Conservation (phyloP, 2,329 filamentous ascomycete species). For the Aspergillus pseudoglaucus region DNA sequence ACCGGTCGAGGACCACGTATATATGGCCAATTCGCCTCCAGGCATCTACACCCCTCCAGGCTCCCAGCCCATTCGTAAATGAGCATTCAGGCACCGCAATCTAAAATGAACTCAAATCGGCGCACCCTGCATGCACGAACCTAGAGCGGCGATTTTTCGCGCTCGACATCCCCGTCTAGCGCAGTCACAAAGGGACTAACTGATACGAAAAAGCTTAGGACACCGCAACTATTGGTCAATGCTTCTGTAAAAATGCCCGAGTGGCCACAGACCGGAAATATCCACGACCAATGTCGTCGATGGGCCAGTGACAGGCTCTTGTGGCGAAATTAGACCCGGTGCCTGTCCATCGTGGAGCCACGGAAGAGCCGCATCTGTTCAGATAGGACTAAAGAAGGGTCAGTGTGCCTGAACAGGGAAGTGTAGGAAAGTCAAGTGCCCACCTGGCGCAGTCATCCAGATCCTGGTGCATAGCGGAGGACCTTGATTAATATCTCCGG, state of each 20-base stretch:
- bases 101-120: background rate
- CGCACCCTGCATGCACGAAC: background rate
- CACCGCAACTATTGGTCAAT: background rate
- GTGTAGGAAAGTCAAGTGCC: too few species aligned
- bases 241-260: background rate
- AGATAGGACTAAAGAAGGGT: background rate
- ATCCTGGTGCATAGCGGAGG: too few species aligned
- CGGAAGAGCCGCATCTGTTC: constrained; percentile 1
- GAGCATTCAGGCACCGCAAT: background rate
- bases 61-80: background rate
- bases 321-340: background rate
- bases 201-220: background rate
- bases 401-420: too few species aligned
- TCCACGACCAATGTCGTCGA: background rate
- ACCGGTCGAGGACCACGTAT: too few species aligned
- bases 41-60: background rate
- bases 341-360: background rate
- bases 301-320: background rate
- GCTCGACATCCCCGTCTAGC: background rate
- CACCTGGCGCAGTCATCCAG: too few species aligned
- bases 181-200: background rate
- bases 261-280: background rate
- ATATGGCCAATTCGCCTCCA: background rate
- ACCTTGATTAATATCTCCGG: too few species aligned
- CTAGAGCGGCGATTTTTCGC: background rate